phyloP scores from a whole-genome alignment of 2,329 filamentous ascomycete genomes.

The Fusarium nisikadoi region DNA sequence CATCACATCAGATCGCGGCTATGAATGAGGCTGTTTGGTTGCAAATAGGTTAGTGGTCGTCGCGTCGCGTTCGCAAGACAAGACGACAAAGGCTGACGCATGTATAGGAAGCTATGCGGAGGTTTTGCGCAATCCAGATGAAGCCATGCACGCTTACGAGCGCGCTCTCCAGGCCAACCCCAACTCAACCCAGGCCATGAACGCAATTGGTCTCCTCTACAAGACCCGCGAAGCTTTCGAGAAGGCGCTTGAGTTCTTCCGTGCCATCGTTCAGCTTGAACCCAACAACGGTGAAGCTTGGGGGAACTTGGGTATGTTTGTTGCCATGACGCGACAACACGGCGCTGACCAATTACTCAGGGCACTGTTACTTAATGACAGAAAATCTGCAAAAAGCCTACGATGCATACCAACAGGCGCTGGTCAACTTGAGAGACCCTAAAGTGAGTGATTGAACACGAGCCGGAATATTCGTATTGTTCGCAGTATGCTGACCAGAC shows the following conservation, averaged over 20 bases:
- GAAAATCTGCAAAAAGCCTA: constrained; percentile 98
- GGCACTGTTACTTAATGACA: constrained; percentile 99
- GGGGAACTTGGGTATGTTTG: constrained; percentile 83
- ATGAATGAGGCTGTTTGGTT: constrained; percentile 93
- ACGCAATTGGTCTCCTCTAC: constrained; percentile 90
- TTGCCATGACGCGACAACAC: constrained; percentile 1
- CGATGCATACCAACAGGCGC: constrained; percentile 92
- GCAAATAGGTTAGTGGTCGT: constrained; percentile 80
- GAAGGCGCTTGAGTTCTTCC: constrained; percentile 92
- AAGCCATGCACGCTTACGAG: constrained; percentile 91
- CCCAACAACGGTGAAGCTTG: constrained; percentile 92
- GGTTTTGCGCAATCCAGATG: constrained; percentile 86
- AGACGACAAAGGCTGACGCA: constrained; percentile 37
- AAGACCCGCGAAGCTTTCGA: constrained; percentile 93
- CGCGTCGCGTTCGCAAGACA: constrained; percentile 17
- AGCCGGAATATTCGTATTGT: not conserved
- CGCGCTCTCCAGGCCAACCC: constrained; percentile 87
- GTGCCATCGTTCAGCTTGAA: constrained; percentile 91
- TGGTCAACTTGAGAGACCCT: constrained; percentile 91
- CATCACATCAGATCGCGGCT: constrained; percentile 78
- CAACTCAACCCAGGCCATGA: constrained; percentile 91
- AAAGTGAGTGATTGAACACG: constrained; percentile 71
- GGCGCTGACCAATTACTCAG: constrained; percentile 56
- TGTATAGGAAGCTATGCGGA: constrained; percentile 82
- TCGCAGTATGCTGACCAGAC: constrained; percentile 18